Percentiles rank a stretch among this genome's conserved stretches.
Conservation (phyloP, 495 filamentous ascomycete genomes). For the Talaromyces proteolyticus region DNA sequence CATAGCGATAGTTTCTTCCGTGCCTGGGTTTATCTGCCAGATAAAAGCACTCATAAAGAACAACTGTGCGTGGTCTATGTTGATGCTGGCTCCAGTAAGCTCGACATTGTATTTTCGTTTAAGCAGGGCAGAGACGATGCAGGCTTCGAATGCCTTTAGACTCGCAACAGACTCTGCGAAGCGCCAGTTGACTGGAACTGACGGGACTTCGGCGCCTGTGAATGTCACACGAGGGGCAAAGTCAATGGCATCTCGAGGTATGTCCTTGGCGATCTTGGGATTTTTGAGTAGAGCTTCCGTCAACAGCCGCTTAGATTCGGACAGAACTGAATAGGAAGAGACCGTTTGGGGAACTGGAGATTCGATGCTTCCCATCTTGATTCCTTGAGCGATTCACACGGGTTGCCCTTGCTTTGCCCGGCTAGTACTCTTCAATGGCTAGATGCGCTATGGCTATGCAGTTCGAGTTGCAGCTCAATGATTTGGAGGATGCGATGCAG, state of each 20-base stretch:
- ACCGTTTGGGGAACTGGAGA: neutral
- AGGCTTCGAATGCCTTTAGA: slow-evolving; percentile 55
- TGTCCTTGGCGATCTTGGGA: neutral
- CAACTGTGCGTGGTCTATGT: slow-evolving; percentile 33
- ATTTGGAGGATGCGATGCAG: neutral
- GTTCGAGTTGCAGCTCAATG: neutral
- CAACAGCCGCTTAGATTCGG: neutral
- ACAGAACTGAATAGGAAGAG: neutral
- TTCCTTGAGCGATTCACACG: neutral
- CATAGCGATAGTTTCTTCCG: neutral
- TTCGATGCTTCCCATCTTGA: neutral
- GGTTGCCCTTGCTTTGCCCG: neutral
- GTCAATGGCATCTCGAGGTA: neutral
- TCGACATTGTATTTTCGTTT: slow-evolving; percentile 26
- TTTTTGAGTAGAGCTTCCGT: neutral
- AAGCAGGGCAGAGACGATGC: slow-evolving; percentile 46
- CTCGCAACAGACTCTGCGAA: slow-evolving; percentile 55
- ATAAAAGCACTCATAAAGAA: slow-evolving; percentile 29
- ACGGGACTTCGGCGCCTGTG: neutral
- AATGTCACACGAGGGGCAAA: neutral
- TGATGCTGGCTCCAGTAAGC: slow-evolving; percentile 35
- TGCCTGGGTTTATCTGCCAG: slow-evolving; percentile 6
- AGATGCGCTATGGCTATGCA: neutral
- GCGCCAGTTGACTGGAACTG: slow-evolving; percentile 29
- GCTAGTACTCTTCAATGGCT: neutral